Conservation (phyloP, 2,329 filamentous ascomycete genomes). For the Pseudomassariella vexata region DNA sequence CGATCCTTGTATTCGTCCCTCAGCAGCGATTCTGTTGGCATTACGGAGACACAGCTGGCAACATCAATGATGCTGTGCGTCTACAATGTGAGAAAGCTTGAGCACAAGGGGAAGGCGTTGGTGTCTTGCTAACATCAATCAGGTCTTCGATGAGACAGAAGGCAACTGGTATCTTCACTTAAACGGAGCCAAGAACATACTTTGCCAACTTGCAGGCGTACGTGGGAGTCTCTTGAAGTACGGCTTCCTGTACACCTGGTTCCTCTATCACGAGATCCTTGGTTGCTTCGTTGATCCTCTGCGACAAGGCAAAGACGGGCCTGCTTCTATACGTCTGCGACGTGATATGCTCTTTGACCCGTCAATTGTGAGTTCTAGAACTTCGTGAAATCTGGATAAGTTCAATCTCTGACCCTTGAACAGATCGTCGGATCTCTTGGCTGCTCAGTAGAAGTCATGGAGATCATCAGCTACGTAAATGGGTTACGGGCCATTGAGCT, state of each 20-base stretch:
- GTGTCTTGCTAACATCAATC: conserved; percentile 8
- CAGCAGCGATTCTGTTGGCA: conserved; percentile 18
- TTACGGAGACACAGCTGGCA: conserved; percentile 33
- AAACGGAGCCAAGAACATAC: conserved; percentile 33
- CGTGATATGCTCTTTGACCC: conserved; percentile 23
- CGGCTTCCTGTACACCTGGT: conserved; percentile 38
- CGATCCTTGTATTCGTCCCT: conserved; percentile 32
- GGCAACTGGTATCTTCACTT: conserved; percentile 40
- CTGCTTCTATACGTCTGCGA: conserved; percentile 21
- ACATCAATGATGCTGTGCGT: conserved; percentile 46
- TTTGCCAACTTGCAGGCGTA: conserved; percentile 19
- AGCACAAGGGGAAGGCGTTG: background rate
- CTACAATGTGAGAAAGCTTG: conserved; percentile 33
- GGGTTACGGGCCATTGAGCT: conserved; percentile 23
- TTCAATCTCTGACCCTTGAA: too few species aligned
- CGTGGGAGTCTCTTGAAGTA: conserved; percentile 22
- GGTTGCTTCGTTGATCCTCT: conserved; percentile 35
- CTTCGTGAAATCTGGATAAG: too few species aligned
- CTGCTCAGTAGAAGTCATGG: conserved; percentile 39
- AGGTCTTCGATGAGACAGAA: conserved; percentile 44
- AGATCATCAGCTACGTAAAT: conserved; percentile 37
- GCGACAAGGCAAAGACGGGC: conserved; percentile 16
- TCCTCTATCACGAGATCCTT: conserved; percentile 40
- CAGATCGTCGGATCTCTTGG: conserved; percentile 41
- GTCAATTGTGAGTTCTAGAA: conserved; percentile 20